These are phyloP conservation scores for Aspergillus neotritici DNA, from an alignment of 2,329 filamentous ascomycete genomes.

Conservation along the genomic window DNA sequence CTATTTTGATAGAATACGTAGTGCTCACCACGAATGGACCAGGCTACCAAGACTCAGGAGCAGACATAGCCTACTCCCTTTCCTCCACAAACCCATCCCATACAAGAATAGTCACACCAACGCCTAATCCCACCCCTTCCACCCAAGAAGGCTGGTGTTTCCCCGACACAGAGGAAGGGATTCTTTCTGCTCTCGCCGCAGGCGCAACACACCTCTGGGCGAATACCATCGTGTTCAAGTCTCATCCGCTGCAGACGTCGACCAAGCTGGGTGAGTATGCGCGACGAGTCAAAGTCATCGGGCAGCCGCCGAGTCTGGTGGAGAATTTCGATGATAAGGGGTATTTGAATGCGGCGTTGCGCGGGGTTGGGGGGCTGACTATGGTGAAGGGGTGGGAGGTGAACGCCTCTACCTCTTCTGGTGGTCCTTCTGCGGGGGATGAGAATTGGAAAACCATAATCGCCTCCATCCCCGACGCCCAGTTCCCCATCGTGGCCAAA, in stretches of 20 bases:
- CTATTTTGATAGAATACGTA: neutral
- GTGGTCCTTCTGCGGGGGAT: too few species aligned
- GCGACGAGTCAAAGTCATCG: constrained; percentile 36
- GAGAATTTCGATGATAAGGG: constrained; percentile 50
- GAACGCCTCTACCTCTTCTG: too few species aligned
- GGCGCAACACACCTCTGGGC: constrained; percentile 47
- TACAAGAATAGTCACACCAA: constrained; percentile 32
- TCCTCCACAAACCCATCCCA: constrained; percentile 22
- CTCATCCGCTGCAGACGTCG: constrained; percentile 46
- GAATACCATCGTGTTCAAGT: constrained; percentile 47
- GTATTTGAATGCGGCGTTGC: constrained; percentile 43
- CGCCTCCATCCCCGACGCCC: too few species aligned
- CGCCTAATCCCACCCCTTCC: constrained; percentile 23
- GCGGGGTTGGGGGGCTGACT: constrained; percentile 33
- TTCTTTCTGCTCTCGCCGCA: constrained; percentile 35
- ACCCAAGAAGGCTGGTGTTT: constrained; percentile 38
- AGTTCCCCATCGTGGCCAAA: constrained; percentile 44
- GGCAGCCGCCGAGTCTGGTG: constrained; percentile 45
- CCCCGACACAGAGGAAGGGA: constrained; percentile 41
- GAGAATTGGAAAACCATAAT: too few species aligned
- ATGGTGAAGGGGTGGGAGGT: too few species aligned
- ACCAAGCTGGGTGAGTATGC: constrained; percentile 24
- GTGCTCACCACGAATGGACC: constrained; percentile 1
- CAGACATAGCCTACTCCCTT: constrained; percentile 46
- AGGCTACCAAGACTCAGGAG: constrained; percentile 48